Percentiles rank a stretch among this genome's conserved stretches.
Conservation (phyloP, 768 basidiomycete species). For the Rhizopogon salebrosus region DNA sequence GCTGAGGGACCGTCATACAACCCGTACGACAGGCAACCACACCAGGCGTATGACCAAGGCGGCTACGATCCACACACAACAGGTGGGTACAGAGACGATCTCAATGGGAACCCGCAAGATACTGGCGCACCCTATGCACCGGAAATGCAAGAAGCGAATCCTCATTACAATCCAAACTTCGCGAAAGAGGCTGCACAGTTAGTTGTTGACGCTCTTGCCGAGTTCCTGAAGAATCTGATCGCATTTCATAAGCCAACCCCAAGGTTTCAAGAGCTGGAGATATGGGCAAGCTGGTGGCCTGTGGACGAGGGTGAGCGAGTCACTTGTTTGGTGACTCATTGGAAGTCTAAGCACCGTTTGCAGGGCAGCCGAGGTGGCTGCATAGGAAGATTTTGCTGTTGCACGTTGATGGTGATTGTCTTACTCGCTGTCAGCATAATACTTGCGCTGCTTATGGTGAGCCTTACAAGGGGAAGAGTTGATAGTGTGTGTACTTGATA, state of each 20-base stretch:
- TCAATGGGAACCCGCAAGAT: conserved; percentile 14
- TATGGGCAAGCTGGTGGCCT: conserved; percentile 55
- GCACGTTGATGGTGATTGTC: conserved; percentile 60
- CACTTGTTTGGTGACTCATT: not conserved
- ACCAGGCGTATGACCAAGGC: conserved; percentile 50
- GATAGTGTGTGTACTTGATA: conserved; percentile 2
- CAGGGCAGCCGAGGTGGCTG: conserved; percentile 60
- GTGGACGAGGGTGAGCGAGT: conserved; percentile 55
- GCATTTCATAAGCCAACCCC: conserved; percentile 10
- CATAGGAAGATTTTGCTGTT: conserved; percentile 69
- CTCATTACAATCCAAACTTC: conserved; percentile 40
- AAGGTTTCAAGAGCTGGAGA: conserved; percentile 46
- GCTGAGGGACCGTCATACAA: conserved; percentile 34
- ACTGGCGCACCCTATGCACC: conserved; percentile 7
- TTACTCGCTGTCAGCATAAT: conserved; percentile 64
- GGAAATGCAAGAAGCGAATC: conserved; percentile 27
- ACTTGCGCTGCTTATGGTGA: conserved; percentile 63
- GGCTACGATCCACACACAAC: conserved; percentile 25
- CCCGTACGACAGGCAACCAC: conserved; percentile 43
- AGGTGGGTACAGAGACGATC: conserved; percentile 35
- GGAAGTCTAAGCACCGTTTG: not conserved
- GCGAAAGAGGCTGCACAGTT: conserved; percentile 10
- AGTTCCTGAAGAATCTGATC: conserved; percentile 5
- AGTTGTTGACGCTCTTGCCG: not conserved
- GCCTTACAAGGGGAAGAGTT: conserved; percentile 16